Evolutionary conservation across 148 eudicot species (phyloP), one percentile per base, ranked within the genome.

Genomic region (Chenopodium suecicum): DNA sequence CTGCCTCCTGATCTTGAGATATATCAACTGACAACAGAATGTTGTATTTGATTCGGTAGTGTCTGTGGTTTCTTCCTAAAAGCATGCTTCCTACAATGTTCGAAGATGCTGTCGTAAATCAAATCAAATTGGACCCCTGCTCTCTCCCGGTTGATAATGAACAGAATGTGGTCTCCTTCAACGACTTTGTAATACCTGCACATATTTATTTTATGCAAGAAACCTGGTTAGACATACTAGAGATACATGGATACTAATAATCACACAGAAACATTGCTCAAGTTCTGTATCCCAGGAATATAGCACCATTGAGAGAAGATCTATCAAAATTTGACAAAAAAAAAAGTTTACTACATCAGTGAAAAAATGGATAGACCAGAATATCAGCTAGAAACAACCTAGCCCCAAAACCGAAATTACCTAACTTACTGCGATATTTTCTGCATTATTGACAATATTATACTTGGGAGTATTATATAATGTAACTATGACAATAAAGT

Each of bases 101-200:
- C 94, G 19, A 95, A 93, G 74, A 95, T 95, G 87, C 91, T 92
- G 77, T 95, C 95, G n/a, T 95, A 95, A 70, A 95, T 80, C 90
- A 94, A 75, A 83, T 94, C 99, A 47, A 93, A 95, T 78, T 93
- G 94, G 81, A 88, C 88, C 78, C 99, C 94, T 7, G 98, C 99
- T 84, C 99, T 90, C 76, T 92, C 99, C 23, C 98, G 82, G 48
- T 95, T 95, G 23, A 95, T 80, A 2, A 95, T 91, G 91, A 93
- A 94, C 37, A 94, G 85, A 47, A 95, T 91, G 88, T 93, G 99
- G 84, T 94, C 99, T 2, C 97, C 99, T 82, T 95, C 94, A 41
- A 95, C 88, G 68, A 92, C 82, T 86, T 92, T 95, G 90, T 95
- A 95, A 73, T 95, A 94, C 99, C 99, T 95, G 90, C 89, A 66